Base-by-base conservation (phyloP, 106 monocot species). In the Vanilla planifolia region DNA sequence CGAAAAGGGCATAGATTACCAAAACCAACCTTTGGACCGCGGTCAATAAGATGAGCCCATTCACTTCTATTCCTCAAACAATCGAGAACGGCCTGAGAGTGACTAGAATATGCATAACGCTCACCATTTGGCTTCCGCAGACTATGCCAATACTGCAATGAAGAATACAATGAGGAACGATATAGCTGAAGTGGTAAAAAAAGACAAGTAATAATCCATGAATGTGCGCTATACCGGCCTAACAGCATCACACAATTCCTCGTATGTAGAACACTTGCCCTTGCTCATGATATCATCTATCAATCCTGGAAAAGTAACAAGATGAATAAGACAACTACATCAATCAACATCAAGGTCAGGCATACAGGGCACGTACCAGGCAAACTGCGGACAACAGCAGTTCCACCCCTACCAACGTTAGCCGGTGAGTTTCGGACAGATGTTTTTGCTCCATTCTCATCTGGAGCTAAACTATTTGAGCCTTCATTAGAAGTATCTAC, bases 11-110 rank as follows among this genome's bases (percentile, higher is more conserved):
- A 57, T 35, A 35, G 21, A 1, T 43, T 1, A 16, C 10, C 25
- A 23, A 7, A 10, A 45, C 25, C 56, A 68, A 90, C 95, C 90
- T 90, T 90, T 1, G 90, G 67, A 15, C 69, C 81, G 21, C 72
- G 77, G 36, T 72, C 86, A 58, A 96, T 74, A 33, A 96, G 84
- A 84, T 87, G 84, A 66, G 90, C 83, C 90, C 90, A 96, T 61
- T 96, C 81, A 61, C 56, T 84, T 59, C 81, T 76, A 47, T 84
- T 91, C 55, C 84, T 84, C 67, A 91, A 58, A 52, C 80, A 87
- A 47, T 96, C 96, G 32, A 84, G 76, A 66, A 96, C 84, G 9
- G 87, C 96, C 45, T 84, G 81, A 17, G 71, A 69, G 60, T 84
- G 87, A 66, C 78, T 96, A 11, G 87, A 71, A 79, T 96, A 89